Percentiles rank a stretch among this genome's conserved stretches.
These are phyloP conservation scores for Cardiospermum halicacabum DNA, from an alignment of 345 rosid genomes.

Conservation along the genomic window DNA sequence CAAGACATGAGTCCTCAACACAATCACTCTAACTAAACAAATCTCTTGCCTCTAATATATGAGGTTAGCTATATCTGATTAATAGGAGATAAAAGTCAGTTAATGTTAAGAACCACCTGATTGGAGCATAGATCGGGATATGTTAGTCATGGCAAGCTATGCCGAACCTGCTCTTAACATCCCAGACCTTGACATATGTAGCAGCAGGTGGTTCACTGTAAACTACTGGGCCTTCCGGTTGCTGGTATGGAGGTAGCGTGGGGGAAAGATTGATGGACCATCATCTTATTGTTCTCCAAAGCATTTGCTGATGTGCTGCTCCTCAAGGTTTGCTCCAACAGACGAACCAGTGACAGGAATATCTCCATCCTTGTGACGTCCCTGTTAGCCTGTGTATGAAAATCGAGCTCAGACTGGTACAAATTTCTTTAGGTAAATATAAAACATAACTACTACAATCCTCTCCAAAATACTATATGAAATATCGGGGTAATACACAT, in stretches of 20 bases:
- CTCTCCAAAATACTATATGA: no score
- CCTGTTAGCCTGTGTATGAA: conserved; percentile 59
- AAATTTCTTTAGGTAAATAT: background rate
- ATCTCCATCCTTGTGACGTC: conserved; percentile 94
- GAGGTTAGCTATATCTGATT: conserved; percentile 15
- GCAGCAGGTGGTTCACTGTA: conserved; percentile 32
- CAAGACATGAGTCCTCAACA: conserved; percentile 3
- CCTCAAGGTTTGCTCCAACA: conserved; percentile 72
- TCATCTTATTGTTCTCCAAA: conserved; percentile 44
- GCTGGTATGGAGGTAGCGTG: conserved; percentile 41
- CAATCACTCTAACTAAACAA: conserved; percentile 7
- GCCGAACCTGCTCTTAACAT: conserved; percentile 51
- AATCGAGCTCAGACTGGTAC: background rate
- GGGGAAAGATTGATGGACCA: conserved; percentile 39
- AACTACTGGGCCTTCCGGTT: conserved; percentile 45
- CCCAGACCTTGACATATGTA: conserved; percentile 19
- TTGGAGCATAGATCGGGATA: conserved; percentile 25
- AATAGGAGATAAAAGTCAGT: conserved; percentile 22
- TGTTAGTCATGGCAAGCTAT: conserved; percentile 61
- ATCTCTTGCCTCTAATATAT: conserved; percentile 12
- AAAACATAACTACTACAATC: background rate
- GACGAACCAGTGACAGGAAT: conserved; percentile 77
- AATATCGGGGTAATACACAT: background rate
- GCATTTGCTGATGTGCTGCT: conserved; percentile 35
- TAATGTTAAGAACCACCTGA: conserved; percentile 25